These are phyloP conservation scores for Arthrocladium fulminans DNA, from an alignment of 2,329 filamentous ascomycete genomes.

Conservation along the genomic window DNA sequence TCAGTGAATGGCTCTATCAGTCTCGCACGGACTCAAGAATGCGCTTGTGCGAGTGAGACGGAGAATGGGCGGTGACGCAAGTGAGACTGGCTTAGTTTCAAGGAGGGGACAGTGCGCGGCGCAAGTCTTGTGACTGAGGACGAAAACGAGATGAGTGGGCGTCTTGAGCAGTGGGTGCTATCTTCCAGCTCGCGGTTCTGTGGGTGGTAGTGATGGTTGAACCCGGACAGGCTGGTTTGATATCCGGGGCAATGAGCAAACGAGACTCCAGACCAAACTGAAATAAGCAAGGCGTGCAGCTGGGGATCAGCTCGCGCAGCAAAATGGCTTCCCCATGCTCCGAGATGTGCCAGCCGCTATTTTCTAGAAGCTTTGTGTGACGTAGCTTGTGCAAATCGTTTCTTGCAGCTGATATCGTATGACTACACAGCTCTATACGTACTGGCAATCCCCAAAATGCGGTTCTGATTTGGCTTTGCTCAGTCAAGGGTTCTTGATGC, in stretches of 20 bases:
- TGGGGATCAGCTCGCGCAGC: neutral
- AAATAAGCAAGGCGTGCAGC: neutral
- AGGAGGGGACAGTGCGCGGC: constrained; percentile 7
- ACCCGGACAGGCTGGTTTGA: neutral
- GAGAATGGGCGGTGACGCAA: constrained; percentile 13
- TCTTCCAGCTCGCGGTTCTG: neutral
- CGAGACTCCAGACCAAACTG: neutral
- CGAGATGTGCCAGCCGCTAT: no score
- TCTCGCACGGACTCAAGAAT: neutral
- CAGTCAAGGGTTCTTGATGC: no score
- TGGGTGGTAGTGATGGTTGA: no score
- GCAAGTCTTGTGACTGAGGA: constrained; percentile 5
- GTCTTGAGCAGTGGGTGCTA: neutral
- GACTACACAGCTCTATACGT: no score
- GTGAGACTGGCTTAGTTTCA: constrained; percentile 9
- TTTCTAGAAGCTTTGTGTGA: no score
- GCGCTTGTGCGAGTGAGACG: neutral
- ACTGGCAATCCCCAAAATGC: no score
- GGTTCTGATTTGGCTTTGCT: no score
- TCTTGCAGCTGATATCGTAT: no score
- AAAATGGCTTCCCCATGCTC: neutral
- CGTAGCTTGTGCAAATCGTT: no score
- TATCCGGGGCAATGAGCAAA: neutral
- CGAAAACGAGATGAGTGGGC: neutral
- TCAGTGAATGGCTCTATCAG: neutral